phyloP scores from a whole-genome alignment of 2,329 filamentous ascomycete genomes.

The Ophiosphaerella herpotricha region DNA sequence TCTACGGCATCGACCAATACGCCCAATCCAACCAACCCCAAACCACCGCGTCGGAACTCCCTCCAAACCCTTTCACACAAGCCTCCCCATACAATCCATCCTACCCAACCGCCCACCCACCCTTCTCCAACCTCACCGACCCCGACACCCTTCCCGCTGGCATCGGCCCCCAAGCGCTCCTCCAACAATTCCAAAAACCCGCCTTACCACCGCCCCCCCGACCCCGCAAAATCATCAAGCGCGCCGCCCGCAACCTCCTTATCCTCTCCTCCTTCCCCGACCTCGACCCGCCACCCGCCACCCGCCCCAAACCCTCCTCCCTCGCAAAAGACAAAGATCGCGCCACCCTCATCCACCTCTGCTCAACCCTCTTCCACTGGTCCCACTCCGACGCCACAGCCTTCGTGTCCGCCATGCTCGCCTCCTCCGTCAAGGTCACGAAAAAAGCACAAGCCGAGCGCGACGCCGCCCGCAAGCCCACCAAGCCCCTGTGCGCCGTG shows the following conservation, averaged over 20 bases:
- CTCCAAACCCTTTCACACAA: constrained; percentile 32
- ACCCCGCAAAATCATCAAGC: constrained; percentile 49
- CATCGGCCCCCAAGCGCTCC: constrained; percentile 25
- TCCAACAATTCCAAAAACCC: constrained; percentile 30
- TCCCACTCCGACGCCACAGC: constrained; percentile 30
- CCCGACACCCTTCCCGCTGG: constrained; percentile 26
- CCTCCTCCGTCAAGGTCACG: constrained; percentile 50
- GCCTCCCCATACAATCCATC: constrained; percentile 18
- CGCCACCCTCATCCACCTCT: constrained; percentile 62
- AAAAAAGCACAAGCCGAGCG: constrained; percentile 43
- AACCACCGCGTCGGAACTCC: constrained; percentile 19
- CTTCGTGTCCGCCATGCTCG: constrained; percentile 48
- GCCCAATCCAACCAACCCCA: constrained; percentile 22
- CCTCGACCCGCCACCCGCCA: constrained; percentile 46
- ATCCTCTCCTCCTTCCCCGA: constrained; percentile 55
- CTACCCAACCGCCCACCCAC: constrained; percentile 25
- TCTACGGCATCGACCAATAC: constrained; percentile 47
- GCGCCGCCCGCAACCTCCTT: constrained; percentile 62
- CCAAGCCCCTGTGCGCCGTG: constrained; percentile 68
- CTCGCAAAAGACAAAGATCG: constrained; percentile 41
- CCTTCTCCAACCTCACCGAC: constrained; percentile 33
- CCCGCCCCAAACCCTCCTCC: constrained; percentile 56
- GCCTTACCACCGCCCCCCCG: constrained; percentile 17
- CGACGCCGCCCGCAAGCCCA: constrained; percentile 34
- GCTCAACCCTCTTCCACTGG: constrained; percentile 47